Conservation (phyloP, 2,329 filamentous ascomycete species). For the Curvularia sp. region DNA sequence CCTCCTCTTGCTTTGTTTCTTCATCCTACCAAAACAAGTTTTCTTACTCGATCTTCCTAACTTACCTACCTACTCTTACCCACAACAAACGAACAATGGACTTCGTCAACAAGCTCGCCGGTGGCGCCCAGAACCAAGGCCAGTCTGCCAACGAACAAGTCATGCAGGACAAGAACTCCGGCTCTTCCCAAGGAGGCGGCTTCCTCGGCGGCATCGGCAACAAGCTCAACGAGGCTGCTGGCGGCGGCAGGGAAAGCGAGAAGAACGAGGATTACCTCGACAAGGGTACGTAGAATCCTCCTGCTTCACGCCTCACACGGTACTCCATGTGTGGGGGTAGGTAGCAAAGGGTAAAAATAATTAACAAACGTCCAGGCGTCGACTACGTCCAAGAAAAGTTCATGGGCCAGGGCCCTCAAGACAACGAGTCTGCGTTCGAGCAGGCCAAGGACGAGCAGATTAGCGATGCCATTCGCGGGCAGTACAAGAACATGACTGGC, state of each 20-base stretch:
- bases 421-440: constrained; percentile 66
- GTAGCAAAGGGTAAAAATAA: no score
- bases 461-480: constrained; percentile 71
- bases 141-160: constrained; percentile 40
- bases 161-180: constrained; percentile 37
- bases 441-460: constrained; percentile 86
- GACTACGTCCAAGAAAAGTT: constrained; percentile 80
- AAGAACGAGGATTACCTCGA: constrained; percentile 84
- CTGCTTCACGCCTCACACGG: not conserved
- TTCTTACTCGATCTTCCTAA: not conserved
- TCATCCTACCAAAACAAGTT: not conserved
- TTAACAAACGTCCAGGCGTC: constrained; percentile 61
- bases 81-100: constrained; percentile 48
- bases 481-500: constrained; percentile 74
- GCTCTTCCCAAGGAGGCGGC: constrained; percentile 46
- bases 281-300: constrained; percentile 65
- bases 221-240: constrained; percentile 74
- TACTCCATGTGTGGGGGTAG: no score
- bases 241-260: constrained; percentile 76
- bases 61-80: not conserved
- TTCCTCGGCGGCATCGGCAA: constrained; percentile 68
- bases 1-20: not conserved
- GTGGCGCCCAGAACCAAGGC: constrained; percentile 41
- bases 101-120: constrained; percentile 57
- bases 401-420: constrained; percentile 71